Evolutionary conservation across 1,284 basidiomycete species (phyloP).

Genomic region (Chondrostereum purpureum): DNA sequence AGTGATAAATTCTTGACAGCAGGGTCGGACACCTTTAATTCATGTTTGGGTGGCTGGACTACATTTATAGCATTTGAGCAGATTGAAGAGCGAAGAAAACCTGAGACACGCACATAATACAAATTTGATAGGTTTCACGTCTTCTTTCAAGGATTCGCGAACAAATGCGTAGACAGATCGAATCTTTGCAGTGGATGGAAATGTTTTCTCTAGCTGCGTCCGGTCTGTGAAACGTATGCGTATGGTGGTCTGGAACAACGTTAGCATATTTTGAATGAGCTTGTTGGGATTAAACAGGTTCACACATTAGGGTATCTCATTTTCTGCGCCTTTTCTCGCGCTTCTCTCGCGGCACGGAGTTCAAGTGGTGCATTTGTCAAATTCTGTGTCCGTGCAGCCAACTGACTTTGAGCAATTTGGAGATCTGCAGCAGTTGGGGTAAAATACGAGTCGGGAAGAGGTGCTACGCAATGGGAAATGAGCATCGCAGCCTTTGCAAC

Average conservation of each 20-base stretch:
- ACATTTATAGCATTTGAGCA: conserved; percentile 7
- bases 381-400: conserved; percentile 56
- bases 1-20: conserved; percentile 62
- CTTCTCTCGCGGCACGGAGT: conserved; percentile 63
- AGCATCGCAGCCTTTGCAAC: not conserved
- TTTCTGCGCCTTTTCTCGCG: conserved; percentile 51
- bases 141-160: conserved; percentile 61
- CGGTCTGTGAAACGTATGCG: conserved; percentile 77
- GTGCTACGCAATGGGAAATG: conserved; percentile 8
- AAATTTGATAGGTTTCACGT: conserved; percentile 71
- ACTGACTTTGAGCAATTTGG: conserved; percentile 58
- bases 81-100: conserved; percentile 3
- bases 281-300: conserved; percentile 1
- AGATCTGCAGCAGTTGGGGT: conserved; percentile 71
- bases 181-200: conserved; percentile 73
- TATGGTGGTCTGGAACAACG: conserved; percentile 60
- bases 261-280: conserved; percentile 9
- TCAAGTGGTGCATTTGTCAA: conserved; percentile 75
- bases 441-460: conserved; percentile 67
- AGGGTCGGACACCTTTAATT: conserved; percentile 73
- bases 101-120: conserved; percentile 60
- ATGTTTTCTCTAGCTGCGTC: conserved; percentile 75
- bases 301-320: conserved; percentile 70
- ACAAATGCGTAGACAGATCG: conserved; percentile 80
- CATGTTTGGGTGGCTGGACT: conserved; percentile 82